Percentiles rank a stretch among this genome's conserved stretches.
Evolutionary conservation across 768 basidiomycete genomes (phyloP).

Genomic region (Amanita rubescens): DNA sequence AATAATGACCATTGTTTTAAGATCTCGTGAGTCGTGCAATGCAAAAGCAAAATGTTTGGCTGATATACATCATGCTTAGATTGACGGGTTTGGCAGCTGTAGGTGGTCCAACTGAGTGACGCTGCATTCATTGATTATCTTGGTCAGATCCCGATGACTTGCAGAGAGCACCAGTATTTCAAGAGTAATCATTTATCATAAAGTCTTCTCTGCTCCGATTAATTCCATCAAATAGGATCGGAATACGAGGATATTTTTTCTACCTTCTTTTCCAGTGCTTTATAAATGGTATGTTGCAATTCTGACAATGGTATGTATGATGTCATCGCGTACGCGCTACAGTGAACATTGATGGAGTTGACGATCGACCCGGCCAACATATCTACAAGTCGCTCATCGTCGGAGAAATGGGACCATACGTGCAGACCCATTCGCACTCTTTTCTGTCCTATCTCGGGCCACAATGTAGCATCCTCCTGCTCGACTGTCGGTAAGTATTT

Average conservation of each 20-base stretch:
- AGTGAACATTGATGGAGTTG: conserved; percentile 71
- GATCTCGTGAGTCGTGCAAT: conserved; percentile 29
- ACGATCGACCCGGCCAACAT: conserved; percentile 55
- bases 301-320: neutral
- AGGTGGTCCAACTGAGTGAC: conserved; percentile 20
- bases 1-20: conserved; percentile 6
- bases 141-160: conserved; percentile 71
- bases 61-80: conserved; percentile 29
- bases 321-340: conserved; percentile 2
- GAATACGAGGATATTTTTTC: conserved; percentile 82
- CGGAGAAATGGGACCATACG: conserved; percentile 68
- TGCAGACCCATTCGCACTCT: conserved; percentile 78
- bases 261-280: conserved; percentile 94
- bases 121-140: neutral
- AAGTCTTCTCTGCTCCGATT: neutral
- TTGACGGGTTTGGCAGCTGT: conserved; percentile 84
- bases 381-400: conserved; percentile 66
- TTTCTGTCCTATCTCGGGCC: conserved; percentile 78
- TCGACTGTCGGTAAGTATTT: conserved; percentile 68
- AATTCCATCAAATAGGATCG: conserved; percentile 45
- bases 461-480: conserved; percentile 59
- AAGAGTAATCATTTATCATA: conserved; percentile 35
- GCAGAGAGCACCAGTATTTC: conserved; percentile 66
- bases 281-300: conserved; percentile 48
- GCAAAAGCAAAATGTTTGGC: conserved; percentile 26